Evolutionary conservation across 2,329 filamentous ascomycete species (phyloP).

Genomic region (Sclerotinia subarctica): DNA sequence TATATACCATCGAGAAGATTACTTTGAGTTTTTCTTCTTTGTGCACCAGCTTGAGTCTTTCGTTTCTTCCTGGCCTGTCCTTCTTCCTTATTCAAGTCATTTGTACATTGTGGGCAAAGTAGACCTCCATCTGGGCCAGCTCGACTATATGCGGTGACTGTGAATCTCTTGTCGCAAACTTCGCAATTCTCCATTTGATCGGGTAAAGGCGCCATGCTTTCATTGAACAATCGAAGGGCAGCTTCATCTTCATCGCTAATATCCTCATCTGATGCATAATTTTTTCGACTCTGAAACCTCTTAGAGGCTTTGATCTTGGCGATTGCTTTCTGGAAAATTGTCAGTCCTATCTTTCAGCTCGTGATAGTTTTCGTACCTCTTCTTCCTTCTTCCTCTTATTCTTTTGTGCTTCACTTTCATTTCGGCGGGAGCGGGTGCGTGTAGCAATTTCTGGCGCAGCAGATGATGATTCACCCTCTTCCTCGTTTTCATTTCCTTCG

Average conservation of each 20-base stretch:
- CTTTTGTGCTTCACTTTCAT: slow-evolving; percentile 35
- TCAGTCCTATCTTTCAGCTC: slow-evolving; percentile 16
- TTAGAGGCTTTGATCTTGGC: slow-evolving; percentile 63
- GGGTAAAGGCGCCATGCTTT: slow-evolving; percentile 42
- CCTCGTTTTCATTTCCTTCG: slow-evolving; percentile 44
- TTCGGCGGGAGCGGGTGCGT: slow-evolving; percentile 25
- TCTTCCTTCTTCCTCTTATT: slow-evolving; percentile 41
- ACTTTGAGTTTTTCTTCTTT: slow-evolving; percentile 77
- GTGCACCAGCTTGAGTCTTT: slow-evolving; percentile 49
- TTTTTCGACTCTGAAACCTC: slow-evolving; percentile 49
- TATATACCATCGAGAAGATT: slow-evolving; percentile 75
- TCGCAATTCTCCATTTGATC: slow-evolving; percentile 89
- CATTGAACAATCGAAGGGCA: slow-evolving; percentile 48
- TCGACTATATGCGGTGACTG: slow-evolving; percentile 85
- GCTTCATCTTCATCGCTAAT: slow-evolving; percentile 49
- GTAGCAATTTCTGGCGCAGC: slow-evolving; percentile 33
- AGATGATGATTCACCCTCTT: slow-evolving; percentile 34
- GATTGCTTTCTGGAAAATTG: slow-evolving; percentile 46
- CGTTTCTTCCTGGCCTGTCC: slow-evolving; percentile 56
- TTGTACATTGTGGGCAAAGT: slow-evolving; percentile 80
- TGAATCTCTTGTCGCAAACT: slow-evolving; percentile 81
- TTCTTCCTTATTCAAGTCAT: slow-evolving; percentile 64
- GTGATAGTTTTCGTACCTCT: slow-evolving; percentile 39
- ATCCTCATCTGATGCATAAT: slow-evolving; percentile 45
- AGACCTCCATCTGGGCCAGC: slow-evolving; percentile 79